Evolutionary conservation across 441 rosid species (phyloP).

Genomic region (Mallotus japonicus): DNA sequence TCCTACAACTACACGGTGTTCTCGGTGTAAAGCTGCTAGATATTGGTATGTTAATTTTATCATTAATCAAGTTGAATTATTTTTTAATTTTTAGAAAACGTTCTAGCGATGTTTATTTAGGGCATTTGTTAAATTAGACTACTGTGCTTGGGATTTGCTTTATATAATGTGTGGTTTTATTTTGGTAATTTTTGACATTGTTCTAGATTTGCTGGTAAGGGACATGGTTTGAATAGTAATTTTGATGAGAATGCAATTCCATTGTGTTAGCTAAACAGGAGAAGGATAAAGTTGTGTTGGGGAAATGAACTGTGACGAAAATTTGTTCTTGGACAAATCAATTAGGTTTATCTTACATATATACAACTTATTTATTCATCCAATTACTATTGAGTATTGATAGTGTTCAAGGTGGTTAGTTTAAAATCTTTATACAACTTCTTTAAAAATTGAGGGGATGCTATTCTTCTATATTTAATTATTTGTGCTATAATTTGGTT

Average conservation of each 20-base stretch:
- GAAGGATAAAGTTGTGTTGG: neutral
- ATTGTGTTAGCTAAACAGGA: neutral
- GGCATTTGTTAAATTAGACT: neutral
- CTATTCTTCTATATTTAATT: neutral
- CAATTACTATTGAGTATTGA: neutral
- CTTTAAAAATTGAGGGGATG: no score
- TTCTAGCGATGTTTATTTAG: neutral
- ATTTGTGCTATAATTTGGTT: conserved; percentile 15
- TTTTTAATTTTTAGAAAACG: no score
- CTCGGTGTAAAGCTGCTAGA: conserved; percentile 79
- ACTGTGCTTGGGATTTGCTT: neutral
- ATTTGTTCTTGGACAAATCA: neutral
- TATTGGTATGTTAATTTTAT: conserved; percentile 68
- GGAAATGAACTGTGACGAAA: neutral
- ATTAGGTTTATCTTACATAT: neutral
- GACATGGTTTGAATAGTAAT: neutral
- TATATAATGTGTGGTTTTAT: neutral
- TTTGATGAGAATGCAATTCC: conserved; percentile 22
- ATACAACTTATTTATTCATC: neutral
- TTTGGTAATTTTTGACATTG: conserved; percentile 6
- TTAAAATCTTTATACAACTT: neutral
- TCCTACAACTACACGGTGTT: conserved; percentile 75
- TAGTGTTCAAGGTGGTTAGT: neutral
- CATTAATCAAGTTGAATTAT: no score
- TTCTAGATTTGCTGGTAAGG: neutral